phyloP scores from a whole-genome alignment of 306 rosid genomes.

The Crotalaria pallida region DNA sequence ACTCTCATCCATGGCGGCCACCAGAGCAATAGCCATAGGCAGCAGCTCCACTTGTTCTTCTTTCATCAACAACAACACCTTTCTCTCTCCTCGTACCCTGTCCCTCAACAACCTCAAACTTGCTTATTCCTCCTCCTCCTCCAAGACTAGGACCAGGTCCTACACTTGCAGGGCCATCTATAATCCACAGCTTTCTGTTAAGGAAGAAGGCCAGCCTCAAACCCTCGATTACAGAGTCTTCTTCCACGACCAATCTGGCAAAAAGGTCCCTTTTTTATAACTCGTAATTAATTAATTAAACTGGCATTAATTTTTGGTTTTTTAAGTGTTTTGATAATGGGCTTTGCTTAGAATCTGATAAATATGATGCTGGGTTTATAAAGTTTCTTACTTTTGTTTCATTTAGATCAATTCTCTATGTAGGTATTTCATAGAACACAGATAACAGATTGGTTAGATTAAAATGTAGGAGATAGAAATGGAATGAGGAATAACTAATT shows the following conservation, averaged over 20 bases:
- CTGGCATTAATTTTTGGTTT: not conserved
- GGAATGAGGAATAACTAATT: not conserved
- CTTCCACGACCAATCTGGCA: conserved; percentile 63
- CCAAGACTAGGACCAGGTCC: conserved; percentile 39
- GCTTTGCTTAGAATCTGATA: not conserved
- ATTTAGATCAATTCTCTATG: too few species aligned
- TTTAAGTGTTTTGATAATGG: not conserved
- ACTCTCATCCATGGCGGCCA: conserved; percentile 57
- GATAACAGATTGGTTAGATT: not conserved
- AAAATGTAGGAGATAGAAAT: not conserved
- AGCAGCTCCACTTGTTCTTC: conserved; percentile 44
- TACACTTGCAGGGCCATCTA: conserved; percentile 68
- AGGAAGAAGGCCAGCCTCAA: conserved; percentile 76
- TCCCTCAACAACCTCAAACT: conserved; percentile 28
- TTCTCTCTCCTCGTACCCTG: conserved; percentile 10
- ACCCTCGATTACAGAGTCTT: conserved; percentile 79
- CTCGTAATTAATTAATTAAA: not conserved
- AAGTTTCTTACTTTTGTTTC: conserved; percentile 8
- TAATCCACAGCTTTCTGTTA: conserved; percentile 56
- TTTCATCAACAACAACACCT: conserved; percentile 28
- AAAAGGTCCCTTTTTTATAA: conserved; percentile 40
- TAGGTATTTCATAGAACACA: not conserved
- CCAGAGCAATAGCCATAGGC: conserved; percentile 57
- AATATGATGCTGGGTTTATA: conserved; percentile 12
- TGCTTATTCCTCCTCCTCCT: not conserved